Percentiles rank a stretch among this genome's conserved stretches.
These are phyloP conservation scores for Aegilops longissima DNA, from an alignment of 176 grass and related monocot species.

Conservation along the genomic window DNA sequence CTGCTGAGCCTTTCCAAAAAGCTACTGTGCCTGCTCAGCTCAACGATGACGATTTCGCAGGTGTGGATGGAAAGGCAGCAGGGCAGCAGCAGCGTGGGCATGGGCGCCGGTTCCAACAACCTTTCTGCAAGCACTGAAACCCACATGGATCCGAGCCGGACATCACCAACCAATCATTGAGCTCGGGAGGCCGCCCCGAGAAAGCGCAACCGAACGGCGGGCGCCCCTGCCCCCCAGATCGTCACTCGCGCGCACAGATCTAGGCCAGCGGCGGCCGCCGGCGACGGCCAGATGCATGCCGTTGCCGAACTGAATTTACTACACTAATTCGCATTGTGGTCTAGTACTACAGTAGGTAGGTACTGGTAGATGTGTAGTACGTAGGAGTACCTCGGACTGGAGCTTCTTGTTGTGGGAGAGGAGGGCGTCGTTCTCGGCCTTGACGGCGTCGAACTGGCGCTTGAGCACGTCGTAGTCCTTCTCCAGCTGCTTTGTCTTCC, in stretches of 20 bases:
- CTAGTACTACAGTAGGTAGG: neutral
- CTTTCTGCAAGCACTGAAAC: conserved; percentile 50
- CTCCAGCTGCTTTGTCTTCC: conserved; percentile 95
- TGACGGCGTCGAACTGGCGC: conserved; percentile 76
- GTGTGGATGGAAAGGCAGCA: conserved; percentile 20
- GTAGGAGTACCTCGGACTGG: conserved; percentile 55
- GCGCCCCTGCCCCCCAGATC: neutral
- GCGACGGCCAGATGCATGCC: neutral
- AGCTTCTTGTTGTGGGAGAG: conserved; percentile 90
- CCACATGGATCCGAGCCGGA: conserved; percentile 44
- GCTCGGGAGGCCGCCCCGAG: neutral
- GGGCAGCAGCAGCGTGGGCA: neutral
- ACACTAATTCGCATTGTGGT: neutral
- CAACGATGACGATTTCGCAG: neutral
- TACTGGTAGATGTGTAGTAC: neutral
- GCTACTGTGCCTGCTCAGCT: neutral
- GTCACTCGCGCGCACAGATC: conserved; percentile 23
- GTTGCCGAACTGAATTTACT: neutral
- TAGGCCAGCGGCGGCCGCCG: neutral
- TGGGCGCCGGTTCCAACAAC: conserved; percentile 36
- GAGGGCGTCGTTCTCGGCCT: conserved; percentile 75
- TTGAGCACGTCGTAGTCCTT: conserved; percentile 88
- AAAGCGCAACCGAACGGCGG: neutral
- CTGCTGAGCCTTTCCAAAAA: conserved; percentile 37
- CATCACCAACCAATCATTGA: conserved; percentile 65